phyloP scores from a whole-genome alignment of 2,329 filamentous ascomycete genomes.

The Claviceps sp. region DNA sequence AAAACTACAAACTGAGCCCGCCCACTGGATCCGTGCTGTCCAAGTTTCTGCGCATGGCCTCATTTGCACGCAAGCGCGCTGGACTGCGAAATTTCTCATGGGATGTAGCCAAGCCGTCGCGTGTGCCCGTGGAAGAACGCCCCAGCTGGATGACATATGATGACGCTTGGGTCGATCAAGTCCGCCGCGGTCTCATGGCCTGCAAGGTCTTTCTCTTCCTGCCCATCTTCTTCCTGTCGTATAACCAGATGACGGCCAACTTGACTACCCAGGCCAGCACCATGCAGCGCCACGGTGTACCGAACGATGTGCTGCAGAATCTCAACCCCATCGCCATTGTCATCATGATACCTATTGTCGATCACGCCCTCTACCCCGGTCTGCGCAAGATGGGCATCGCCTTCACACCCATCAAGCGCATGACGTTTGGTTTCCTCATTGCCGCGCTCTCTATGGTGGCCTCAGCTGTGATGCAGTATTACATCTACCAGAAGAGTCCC shows the following conservation, averaged over 20 bases:
- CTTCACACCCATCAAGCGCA: slow-evolving; percentile 66
- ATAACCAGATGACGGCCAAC: slow-evolving; percentile 49
- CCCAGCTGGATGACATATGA: slow-evolving; percentile 72
- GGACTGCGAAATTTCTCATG: slow-evolving; percentile 55
- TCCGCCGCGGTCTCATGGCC: slow-evolving; percentile 54
- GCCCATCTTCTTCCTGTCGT: slow-evolving; percentile 47
- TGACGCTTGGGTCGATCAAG: slow-evolving; percentile 71
- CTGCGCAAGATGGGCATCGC: slow-evolving; percentile 49
- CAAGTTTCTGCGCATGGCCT: slow-evolving; percentile 50
- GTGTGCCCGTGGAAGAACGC: slow-evolving; percentile 38
- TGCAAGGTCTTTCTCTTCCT: slow-evolving; percentile 62
- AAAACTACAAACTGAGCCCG: slow-evolving; percentile 45
- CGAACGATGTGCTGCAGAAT: slow-evolving; percentile 67
- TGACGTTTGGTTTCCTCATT: slow-evolving; percentile 55
- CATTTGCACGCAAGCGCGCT: slow-evolving; percentile 47
- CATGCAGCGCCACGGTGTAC: slow-evolving; percentile 55
- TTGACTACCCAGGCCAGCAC: slow-evolving; percentile 50
- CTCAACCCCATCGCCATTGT: slow-evolving; percentile 64
- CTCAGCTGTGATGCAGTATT: slow-evolving; percentile 43
- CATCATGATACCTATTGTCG: slow-evolving; percentile 60
- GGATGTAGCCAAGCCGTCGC: slow-evolving; percentile 55
- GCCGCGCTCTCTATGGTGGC: slow-evolving; percentile 48
- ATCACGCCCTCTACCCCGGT: slow-evolving; percentile 54
- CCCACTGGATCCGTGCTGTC: slow-evolving; percentile 60
- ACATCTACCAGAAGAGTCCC: slow-evolving; percentile 48